Percentiles rank a stretch among this genome's conserved stretches.
phyloP scores from a whole-genome alignment of 176 grass and related monocot species.

The Oryza coarctata region DNA sequence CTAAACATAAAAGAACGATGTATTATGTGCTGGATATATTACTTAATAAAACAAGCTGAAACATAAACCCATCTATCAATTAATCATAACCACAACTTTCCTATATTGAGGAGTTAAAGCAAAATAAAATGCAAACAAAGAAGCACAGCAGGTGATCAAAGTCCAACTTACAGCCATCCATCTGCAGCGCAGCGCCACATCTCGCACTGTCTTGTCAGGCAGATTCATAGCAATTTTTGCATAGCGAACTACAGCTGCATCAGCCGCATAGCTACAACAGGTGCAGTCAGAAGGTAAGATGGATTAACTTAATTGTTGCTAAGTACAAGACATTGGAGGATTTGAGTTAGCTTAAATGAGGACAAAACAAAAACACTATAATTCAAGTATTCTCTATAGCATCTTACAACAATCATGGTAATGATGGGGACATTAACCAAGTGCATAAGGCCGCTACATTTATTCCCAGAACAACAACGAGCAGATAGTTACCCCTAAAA shows the following conservation, averaged over 20 bases:
- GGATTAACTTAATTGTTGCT: not conserved
- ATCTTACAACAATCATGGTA: not conserved
- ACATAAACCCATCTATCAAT: not conserved
- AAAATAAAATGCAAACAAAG: not conserved
- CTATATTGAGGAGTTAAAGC: not conserved
- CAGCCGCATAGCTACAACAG: constrained; percentile 37
- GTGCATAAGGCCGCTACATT: not conserved
- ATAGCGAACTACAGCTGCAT: constrained; percentile 50
- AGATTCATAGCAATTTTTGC: constrained; percentile 59
- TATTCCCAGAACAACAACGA: not conserved
- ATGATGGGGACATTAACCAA: not conserved
- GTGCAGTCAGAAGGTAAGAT: constrained; percentile 29
- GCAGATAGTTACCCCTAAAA: not conserved
- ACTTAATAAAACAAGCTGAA: constrained; percentile 9
- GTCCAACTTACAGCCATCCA: constrained; percentile 63
- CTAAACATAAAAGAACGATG: not conserved
- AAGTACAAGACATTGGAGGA: not conserved
- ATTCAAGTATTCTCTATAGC: not conserved
- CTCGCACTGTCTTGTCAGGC: constrained; percentile 55
- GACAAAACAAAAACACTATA: not conserved
- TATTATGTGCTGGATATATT: not conserved
- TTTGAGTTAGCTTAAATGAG: not conserved
- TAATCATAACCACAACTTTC: not conserved
- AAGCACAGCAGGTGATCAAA: not conserved
- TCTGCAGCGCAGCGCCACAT: constrained; percentile 58